Base-by-base conservation (phyloP, 2,329 filamentous ascomycete genomes). In the Colletotrichum sp. region DNA sequence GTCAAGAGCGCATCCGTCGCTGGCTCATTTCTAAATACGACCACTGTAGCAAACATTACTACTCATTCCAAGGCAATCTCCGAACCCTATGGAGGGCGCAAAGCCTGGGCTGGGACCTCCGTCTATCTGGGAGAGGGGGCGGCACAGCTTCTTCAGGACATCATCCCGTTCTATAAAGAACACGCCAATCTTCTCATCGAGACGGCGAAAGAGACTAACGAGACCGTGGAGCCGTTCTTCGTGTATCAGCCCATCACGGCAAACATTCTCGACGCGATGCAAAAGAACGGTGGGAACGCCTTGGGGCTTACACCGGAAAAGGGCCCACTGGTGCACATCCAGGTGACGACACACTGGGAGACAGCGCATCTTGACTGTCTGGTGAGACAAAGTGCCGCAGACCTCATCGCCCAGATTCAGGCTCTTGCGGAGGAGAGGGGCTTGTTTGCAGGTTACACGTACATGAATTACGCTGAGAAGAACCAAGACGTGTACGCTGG, bases 231-330 rank as follows among this genome's bases (percentile, higher is more conserved):
- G 9, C 78, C 83, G 1, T 79, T 77, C 32, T 61, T 85, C 2
- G 78, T 82, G 13, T 83, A 85, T 76, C 87, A 89, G 76, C 84
- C 86, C 7, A 83, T 87, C 52, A 75, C 86, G 3, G 78, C 81
- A n/a, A 81, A 83, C 52, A 79, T 85, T 28, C 73, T 83, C 7
- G 76, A 81, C 14, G 72, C 79, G 9, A 83, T 83, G 80, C 75
- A 81, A 61, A 79, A 81, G 52, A 84, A 83, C 18, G 86, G 85
- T 6, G 85, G 86, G 14, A 89, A 88, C 67, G 80, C 86, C 2
- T 77, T 88, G 7, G 86, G 86, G 0, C 77, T 88, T 21, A 79
- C 82, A 28, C 79, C 81, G 4, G 79, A 82, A 18, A 83, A 84
- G 12, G 82, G 84, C 7, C 81, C 84, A 3, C 24, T 83, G 39